Evolutionary conservation across 495 filamentous ascomycete species (phyloP), one percentile per base, ranked within the genome.

Genomic region (Aspergillus taichungensis): DNA sequence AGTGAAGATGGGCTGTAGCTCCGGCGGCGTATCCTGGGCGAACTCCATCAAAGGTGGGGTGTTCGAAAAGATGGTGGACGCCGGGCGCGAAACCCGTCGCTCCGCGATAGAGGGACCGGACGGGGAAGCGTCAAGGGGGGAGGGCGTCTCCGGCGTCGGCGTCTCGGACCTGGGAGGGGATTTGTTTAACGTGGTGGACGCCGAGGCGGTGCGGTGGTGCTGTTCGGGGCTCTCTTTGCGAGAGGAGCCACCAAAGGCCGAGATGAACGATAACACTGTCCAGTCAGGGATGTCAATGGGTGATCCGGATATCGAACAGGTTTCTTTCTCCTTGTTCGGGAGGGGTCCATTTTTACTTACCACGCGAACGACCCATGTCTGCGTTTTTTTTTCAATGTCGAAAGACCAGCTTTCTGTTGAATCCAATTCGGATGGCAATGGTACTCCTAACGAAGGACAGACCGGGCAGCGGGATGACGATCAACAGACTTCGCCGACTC

Each of bases 1-100:
- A 42, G 78, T 85, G 64, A 97, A 97, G 52, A 97, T 92, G 18
- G 88, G 92, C 62, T 88, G 85, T 30, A 98, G 73, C 69, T 98
- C 92, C 5, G 94, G 86, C 30, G 88, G 78, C 7, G 88, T 96
- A 54, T 95, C 87, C 41, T 80, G 72, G 49, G 77, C 79, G 40
- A 94, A 77, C 49, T 94, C 83, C 79, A 95, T 85, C 52, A 87
- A 62, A 47, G 86, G 88, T 50, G 91, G 94, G 50, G 92, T 85
- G 59, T 90, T 91, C 33, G 87, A 80, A 55, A 95, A 87, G 12
- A 77, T 59, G 67, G 81, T 79, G 10, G 80, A 84, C 32, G 69
- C 70, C 8, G 80, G 80, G 34, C 81, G 69, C 18, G 77, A 77
- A 62, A 60, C 37, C 65, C 65, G 45, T 64, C 68, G 40, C 47